A percentile compares a stretch with the other conserved stretches of the same genome.
Evolutionary conservation across 345 rosid species (phyloP).

Genomic region (Adansonia digitata): DNA sequence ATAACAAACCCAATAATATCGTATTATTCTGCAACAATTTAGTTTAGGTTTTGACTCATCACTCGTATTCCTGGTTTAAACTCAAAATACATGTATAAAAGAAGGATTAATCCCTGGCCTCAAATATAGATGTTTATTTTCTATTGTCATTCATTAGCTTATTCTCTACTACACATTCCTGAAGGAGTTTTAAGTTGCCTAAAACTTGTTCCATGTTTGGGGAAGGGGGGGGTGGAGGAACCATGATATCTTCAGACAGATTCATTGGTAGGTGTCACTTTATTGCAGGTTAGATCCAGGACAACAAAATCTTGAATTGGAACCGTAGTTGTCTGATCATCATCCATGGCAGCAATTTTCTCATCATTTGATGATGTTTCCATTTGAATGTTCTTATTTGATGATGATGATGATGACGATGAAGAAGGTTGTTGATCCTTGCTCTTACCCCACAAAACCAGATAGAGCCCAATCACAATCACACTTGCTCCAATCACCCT

Average conservation of each 20-base stretch:
- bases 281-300: not conserved
- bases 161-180: not conserved
- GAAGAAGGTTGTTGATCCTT: not conserved
- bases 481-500: not conserved
- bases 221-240: not conserved
- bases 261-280: not conserved
- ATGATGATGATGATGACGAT: no score
- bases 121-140: no score
- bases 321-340: not conserved
- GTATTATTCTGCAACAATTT: not conserved
- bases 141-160: not conserved
- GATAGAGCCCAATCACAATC: not conserved
- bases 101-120: not conserved
- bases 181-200: not conserved
- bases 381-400: not conserved
- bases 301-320: not conserved
- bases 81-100: not conserved
- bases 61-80: not conserved
- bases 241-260: not conserved
- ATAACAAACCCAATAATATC: not conserved
- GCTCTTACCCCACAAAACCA: slow-evolving; percentile 14
- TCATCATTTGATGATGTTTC: not conserved
- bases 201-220: not conserved
- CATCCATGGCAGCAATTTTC: not conserved
- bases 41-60: not conserved